Conservation (phyloP, 2,329 filamentous ascomycete genomes). For the Chrysoporthe deuterocubensis region DNA sequence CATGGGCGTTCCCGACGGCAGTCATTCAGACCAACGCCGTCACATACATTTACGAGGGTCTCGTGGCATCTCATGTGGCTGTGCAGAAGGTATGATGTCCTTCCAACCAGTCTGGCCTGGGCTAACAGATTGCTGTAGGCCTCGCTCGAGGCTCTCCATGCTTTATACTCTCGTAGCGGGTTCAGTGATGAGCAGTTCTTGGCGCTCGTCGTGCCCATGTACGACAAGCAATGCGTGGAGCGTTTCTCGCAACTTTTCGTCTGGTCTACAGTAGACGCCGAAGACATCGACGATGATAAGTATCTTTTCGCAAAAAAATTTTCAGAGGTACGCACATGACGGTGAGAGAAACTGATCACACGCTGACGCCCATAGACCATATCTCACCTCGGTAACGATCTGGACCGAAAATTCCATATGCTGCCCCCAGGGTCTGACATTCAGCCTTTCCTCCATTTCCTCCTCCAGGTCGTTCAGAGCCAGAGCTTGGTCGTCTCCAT, state of each 20-base stretch:
- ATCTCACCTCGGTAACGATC: conserved; percentile 80
- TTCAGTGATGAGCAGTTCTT: conserved; percentile 79
- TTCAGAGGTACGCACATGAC: conserved; percentile 69
- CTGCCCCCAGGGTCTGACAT: conserved; percentile 69
- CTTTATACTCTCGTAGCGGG: conserved; percentile 75
- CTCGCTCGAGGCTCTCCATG: conserved; percentile 81
- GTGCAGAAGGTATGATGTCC: conserved; percentile 69
- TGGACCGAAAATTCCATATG: conserved; percentile 75
- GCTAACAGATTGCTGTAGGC: conserved; percentile 54
- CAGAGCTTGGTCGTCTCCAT: conserved; percentile 92
- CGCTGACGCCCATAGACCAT: conserved; percentile 64
- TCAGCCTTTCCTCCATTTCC: conserved; percentile 75
- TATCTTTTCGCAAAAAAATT: conserved; percentile 94
- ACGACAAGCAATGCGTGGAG: conserved; percentile 70
- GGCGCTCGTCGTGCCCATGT: conserved; percentile 79
- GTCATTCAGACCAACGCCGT: conserved; percentile 74
- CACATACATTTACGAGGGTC: conserved; percentile 69
- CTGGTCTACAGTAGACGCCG: conserved; percentile 78
- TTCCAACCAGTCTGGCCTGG: conserved; percentile 8
- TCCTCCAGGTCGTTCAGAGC: conserved; percentile 79
- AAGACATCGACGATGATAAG: conserved; percentile 87
- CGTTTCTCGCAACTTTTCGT: conserved; percentile 76
- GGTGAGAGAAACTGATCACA: not conserved
- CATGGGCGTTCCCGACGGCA: conserved; percentile 86
- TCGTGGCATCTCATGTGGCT: conserved; percentile 71